These are phyloP conservation scores for Solanum okadae DNA, from an alignment of 257 asterid species.

Conservation along the genomic window DNA sequence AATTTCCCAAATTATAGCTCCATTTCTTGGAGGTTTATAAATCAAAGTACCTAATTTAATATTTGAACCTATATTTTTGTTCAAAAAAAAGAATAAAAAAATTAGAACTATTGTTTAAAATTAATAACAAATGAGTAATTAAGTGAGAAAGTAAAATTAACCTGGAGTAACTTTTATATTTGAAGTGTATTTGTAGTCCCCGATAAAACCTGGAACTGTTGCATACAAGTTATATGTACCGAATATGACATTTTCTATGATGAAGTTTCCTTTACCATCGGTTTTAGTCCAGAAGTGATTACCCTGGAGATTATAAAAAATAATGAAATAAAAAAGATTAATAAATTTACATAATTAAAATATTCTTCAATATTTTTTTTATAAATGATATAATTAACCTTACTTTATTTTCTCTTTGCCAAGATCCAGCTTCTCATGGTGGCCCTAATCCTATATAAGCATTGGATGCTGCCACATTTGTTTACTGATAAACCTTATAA, in stretches of 20 bases:
- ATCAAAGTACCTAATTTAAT: constrained; percentile 11
- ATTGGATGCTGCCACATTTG: constrained; percentile 25
- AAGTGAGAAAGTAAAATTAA: neutral
- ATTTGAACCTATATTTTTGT: constrained; percentile 16
- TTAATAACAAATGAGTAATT: neutral
- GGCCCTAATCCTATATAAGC: constrained; percentile 48
- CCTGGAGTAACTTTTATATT: constrained; percentile 23
- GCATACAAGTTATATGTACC: constrained; percentile 57
- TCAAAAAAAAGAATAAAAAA: neutral
- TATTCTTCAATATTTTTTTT: too few relatives aligned
- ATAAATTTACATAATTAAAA: neutral
- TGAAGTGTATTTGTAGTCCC: constrained; percentile 38
- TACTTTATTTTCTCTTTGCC: constrained; percentile 68
- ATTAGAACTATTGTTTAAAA: neutral
- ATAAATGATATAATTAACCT: too few relatives aligned
- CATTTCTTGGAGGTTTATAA: constrained; percentile 46
- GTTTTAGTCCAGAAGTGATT: constrained; percentile 63
- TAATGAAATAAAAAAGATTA: neutral
- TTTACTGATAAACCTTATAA: constrained; percentile 24
- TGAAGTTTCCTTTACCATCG: constrained; percentile 25
- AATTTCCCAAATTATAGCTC: constrained; percentile 69
- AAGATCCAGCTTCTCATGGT: constrained; percentile 57
- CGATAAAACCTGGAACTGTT: constrained; percentile 30
- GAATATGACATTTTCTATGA: constrained; percentile 24
- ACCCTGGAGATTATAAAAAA: constrained; percentile 12